Percentiles rank a stretch among this genome's conserved stretches.
phyloP scores from a whole-genome alignment of 2,329 filamentous ascomycete genomes.

The Calonectria fujianensis region DNA sequence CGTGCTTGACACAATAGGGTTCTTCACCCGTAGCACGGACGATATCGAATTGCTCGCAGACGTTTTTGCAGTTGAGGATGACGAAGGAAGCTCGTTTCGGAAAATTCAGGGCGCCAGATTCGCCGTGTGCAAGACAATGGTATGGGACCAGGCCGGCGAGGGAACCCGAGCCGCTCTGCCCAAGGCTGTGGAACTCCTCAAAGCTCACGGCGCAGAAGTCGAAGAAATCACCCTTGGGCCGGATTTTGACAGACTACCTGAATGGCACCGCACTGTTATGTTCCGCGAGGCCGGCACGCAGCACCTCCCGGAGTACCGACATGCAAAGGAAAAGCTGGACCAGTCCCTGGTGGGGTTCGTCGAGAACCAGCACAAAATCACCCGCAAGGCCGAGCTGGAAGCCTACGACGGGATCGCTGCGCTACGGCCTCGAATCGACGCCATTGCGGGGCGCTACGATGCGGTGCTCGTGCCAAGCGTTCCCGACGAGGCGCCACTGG shows the following conservation, averaged over 20 bases:
- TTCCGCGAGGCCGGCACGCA: conserved; percentile 70
- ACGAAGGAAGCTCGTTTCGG: conserved; percentile 58
- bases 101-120: conserved; percentile 71
- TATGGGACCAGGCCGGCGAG: conserved; percentile 68
- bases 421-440: conserved; percentile 72
- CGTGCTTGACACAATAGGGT: conserved; percentile 77
- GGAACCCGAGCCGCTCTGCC: conserved; percentile 66
- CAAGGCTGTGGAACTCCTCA: conserved; percentile 63
- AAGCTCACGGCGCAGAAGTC: conserved; percentile 70
- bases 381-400: conserved; percentile 67
- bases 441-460: conserved; percentile 69
- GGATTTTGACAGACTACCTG: conserved; percentile 68
- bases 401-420: conserved; percentile 72
- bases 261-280: conserved; percentile 73
- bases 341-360: conserved; percentile 69
- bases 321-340: conserved; percentile 68
- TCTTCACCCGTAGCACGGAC: conserved; percentile 74
- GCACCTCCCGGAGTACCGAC: conserved; percentile 72
- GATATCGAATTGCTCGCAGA: conserved; percentile 75
- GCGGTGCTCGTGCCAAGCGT: conserved; percentile 75
- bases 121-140: conserved; percentile 71
- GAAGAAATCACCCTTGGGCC: conserved; percentile 73
- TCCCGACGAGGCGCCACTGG: conserved; percentile 74
- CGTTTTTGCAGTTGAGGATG: conserved; percentile 72
- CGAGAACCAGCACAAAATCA: conserved; percentile 66